Evolutionary conservation across 345 rosid species (phyloP), one percentile per base, ranked within the genome.

Genomic region (Boechera stricta): DNA sequence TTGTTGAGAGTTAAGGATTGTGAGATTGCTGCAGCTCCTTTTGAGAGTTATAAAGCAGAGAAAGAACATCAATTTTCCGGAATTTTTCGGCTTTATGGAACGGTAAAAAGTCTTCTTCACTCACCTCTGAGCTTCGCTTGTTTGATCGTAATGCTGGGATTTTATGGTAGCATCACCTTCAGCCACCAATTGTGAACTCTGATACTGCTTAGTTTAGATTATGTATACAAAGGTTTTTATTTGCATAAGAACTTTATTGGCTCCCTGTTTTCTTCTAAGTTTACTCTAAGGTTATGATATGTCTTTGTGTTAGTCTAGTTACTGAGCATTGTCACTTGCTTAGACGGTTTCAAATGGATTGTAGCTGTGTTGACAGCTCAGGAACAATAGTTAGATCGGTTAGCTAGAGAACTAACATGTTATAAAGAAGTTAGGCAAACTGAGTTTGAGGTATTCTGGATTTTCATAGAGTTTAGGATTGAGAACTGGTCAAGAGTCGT

Each of bases 21-120:
- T 3, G 88, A 86, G 84, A 66, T 70, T 28, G 90, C 73, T 21
- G 87, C 74, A 64, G 79, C 42, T 29, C 38, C 45, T 44, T 69
- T 57, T 33, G 83, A 68, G 56, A 79, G 67, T 67, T 72, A 64
- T 71, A 78, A 76, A 81, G 72, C 54, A 65, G 83, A 64, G 71
- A 77, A 77, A 67, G 79, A 81, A 64, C 74, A 77, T 56, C 65
- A 2, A 0, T 75, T 53, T 72, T 83, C 69, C 0, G 64, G 86
- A 32, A 29, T 84, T 69, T 67, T 55, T 61, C 67, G 76, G 31
- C 73, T 84, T 62, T 83, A 67, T 79, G 83, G 79, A 52, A 84
- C 41, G 93, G 93, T 90, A 75, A 52, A 36, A 1, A 51, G 15
- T 39, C 63, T 36, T 65, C n/a, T 69, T 56, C 28, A 38, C 51